Base-by-base conservation (phyloP, 2,329 filamentous ascomycete genomes). In the Tolypocladium cylindrosporum region DNA sequence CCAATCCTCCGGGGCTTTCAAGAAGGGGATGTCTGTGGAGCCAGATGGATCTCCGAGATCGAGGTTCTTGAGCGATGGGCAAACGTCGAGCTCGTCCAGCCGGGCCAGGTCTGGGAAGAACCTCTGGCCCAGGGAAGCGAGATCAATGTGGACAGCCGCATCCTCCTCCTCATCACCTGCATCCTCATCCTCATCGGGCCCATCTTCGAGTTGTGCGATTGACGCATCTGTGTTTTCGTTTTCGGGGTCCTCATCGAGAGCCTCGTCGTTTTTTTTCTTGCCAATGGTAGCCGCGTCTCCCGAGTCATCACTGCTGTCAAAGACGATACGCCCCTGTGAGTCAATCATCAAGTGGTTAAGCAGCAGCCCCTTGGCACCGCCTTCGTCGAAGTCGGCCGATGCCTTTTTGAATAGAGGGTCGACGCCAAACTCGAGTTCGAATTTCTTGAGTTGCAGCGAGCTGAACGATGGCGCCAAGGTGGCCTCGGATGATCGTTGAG, bases 361-460 rank as follows among this genome's bases (percentile, higher is more conserved):
- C 24, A 99, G 79, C 48, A 99, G 79, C 24, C 94, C 94, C 73
- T 97, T 99, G 58, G 94, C 94, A 58, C 94, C 94, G 24, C 94
- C 94, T 75, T 99, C 94, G 69, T 99, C 94, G 64, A 99, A 99
- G 75, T 99, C 94, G 50, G 94, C 94, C 7, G 93, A 96, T 0
- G 93, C 93, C 69, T 99, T 99, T 70, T 99, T 99, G 82, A 99
- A 99, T n/a, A 99, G 76, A 2, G 94, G 94, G 68, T 99, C 94
- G 6, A 99, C 93, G 0, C 92, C 87, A 64, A 99, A 97, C 68
- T 99, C 94, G 51, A 97, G 81, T 66, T 99, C 94, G 67, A 99
- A 92, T 73, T 97, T 99, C 75, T 99, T 99, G 65, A 97, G 79
- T 70, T 96, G 91, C 57, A 99, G 71, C 21, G 92, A 87, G 48